Base-by-base conservation (phyloP, 148 eudicot genomes). In the Rhododendron williamsianum region DNA sequence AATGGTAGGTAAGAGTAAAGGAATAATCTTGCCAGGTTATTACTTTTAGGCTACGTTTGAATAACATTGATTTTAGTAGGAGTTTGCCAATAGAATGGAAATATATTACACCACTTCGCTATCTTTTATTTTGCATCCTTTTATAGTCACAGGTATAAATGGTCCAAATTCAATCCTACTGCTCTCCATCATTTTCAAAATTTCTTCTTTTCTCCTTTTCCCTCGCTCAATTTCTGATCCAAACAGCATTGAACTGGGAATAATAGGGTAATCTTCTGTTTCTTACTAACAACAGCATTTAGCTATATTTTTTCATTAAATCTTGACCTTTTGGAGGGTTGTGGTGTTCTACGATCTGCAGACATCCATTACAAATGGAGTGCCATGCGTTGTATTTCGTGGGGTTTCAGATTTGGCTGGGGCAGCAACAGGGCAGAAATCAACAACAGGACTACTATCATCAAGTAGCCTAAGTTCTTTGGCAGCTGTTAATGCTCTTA, bases 381-480 rank as follows among this genome's bases (percentile, higher is more conserved):
- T 91, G 63, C 92, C 95, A 13, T 89, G 91, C 83, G 38, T 91
- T 3, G 91, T 91, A 72, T 90, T 93, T 41, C 93, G 95, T 48
- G 95, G 92, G 1, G 81, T 93, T 16, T 91, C 93, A 33, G 95
- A 91, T 78, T 79, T 90, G 88, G 93, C 92, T 0, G 93, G 93
- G 81, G 90, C 48, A 36, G 72, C 86, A 30, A 11, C 63, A 7
- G 82, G 33, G 38, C 87, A 86, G 36, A 81, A 89, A 38, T 78
- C 41, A 49, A 45, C 43, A 43, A 36, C 63, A 18, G 38, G 81
- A 16, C 35, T 87, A 78, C 41, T 71, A 58, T 48, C 88, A 4
- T 35, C 87, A 65, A 69, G 41, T 23, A 85, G 87, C 60, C 67
- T 87, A 5, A 86, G 86, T 81, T 43, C 87, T 38, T 56, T 91